Conservation (phyloP, 2,329 filamentous ascomycete genomes). For the Epichloe gansuensis region DNA sequence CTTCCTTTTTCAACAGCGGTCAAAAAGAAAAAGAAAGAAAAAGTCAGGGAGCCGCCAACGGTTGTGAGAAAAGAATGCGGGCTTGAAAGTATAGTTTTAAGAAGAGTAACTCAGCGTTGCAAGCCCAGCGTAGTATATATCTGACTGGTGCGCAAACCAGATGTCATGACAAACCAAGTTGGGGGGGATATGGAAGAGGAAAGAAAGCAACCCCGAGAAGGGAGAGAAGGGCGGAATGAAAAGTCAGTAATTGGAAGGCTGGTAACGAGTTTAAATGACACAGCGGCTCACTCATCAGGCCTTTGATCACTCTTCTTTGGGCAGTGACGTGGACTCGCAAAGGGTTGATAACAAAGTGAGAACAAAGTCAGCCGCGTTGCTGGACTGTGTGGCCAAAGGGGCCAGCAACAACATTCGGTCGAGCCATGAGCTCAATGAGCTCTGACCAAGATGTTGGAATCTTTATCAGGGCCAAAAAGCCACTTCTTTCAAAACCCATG, state of each 20-base stretch:
- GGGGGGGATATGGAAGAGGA: not conserved
- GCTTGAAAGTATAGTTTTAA: too few relatives aligned
- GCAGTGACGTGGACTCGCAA: not conserved
- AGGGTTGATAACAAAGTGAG: conserved; percentile 4
- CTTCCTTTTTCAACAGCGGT: too few relatives aligned
- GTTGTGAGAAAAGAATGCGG: too few relatives aligned
- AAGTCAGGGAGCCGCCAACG: too few relatives aligned
- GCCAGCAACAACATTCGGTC: not conserved
- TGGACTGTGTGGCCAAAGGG: not conserved
- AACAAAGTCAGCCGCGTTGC: conserved; percentile 2
- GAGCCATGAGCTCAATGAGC: not conserved
- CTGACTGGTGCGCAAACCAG: too few relatives aligned
- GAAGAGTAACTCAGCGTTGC: too few relatives aligned
- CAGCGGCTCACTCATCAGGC: not conserved
- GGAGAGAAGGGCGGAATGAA: not conserved
- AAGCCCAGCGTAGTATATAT: too few relatives aligned
- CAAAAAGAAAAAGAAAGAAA: too few relatives aligned
- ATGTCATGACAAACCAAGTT: too few relatives aligned
- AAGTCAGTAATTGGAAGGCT: not conserved
- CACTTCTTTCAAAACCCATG: too few relatives aligned
- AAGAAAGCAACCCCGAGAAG: too few relatives aligned
- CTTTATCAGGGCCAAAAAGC: too few relatives aligned
- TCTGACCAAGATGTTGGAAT: not conserved
- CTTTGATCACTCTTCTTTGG: not conserved
- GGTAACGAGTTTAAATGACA: not conserved